A percentile compares a stretch with the other conserved stretches of the same genome.
These are phyloP conservation scores for Nicotiana knightiana DNA, from an alignment of 257 asterid genomes.

Conservation along the genomic window DNA sequence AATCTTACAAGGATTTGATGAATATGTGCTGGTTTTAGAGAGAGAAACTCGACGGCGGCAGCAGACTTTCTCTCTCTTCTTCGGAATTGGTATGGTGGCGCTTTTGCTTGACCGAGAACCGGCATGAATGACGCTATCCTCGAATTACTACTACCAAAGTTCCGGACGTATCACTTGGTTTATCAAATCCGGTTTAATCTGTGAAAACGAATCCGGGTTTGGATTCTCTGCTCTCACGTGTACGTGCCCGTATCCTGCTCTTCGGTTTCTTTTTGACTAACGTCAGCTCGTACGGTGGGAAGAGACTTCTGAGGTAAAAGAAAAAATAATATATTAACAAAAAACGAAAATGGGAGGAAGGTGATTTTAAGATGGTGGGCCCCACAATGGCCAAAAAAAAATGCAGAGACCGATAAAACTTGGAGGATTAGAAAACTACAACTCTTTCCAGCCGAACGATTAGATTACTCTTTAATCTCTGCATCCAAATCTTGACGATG, in stretches of 20 bases:
- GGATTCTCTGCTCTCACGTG: constrained; percentile 8
- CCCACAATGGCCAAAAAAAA: neutral
- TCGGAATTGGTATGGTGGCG: neutral
- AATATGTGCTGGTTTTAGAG: neutral
- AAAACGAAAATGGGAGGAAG: neutral
- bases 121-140: constrained; percentile 10
- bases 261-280: neutral
- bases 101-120: constrained; percentile 18
- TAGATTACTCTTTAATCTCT: neutral
- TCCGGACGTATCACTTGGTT: constrained; percentile 29
- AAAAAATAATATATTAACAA: too few relatives aligned
- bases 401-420: neutral
- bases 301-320: too few relatives aligned
- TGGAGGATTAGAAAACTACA: neutral
- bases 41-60: neutral
- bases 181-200: constrained; percentile 26
- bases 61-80: constrained; percentile 5
- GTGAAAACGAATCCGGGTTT: constrained; percentile 27
- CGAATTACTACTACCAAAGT: constrained; percentile 16
- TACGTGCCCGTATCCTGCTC: neutral
- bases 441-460: neutral
- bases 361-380: neutral
- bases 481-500: neutral
- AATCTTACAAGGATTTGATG: neutral
- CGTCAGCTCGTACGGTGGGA: neutral